Conservation (phyloP, 2,329 filamentous ascomycete genomes). For the Talaromyces sp. region DNA sequence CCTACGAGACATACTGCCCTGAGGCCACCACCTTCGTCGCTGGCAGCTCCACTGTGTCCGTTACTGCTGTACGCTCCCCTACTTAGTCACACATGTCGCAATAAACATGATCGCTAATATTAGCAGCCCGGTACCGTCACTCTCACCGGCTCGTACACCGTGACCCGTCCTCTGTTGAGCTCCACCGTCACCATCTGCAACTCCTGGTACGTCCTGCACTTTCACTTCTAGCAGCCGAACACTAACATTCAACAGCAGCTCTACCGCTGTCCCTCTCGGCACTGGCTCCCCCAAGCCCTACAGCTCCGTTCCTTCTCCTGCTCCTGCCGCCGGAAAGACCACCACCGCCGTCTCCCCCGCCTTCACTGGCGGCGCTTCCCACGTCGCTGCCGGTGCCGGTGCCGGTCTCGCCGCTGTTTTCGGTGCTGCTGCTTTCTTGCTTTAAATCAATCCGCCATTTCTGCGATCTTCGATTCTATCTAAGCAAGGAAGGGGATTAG, state of each 20-base stretch:
- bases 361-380: conserved; percentile 53
- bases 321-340: conserved; percentile 20
- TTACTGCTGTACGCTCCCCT: conserved; percentile 55
- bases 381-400: conserved; percentile 47
- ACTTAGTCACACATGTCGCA: no score
- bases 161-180: conserved; percentile 52
- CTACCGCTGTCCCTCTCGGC: conserved; percentile 12
- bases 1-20: conserved; percentile 71
- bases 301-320: conserved; percentile 25
- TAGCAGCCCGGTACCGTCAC: conserved; percentile 63
- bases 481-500: background rate
- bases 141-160: conserved; percentile 70
- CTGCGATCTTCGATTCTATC: background rate
- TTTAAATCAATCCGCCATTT: conserved; percentile 32
- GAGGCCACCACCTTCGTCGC: conserved; percentile 62
- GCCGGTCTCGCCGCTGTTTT: conserved; percentile 53
- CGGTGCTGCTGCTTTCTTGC: conserved; percentile 48
- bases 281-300: conserved; percentile 11
- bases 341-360: conserved; percentile 18
- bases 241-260: background rate
- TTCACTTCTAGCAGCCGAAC: background rate
- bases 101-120: background rate
- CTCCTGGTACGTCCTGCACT: conserved; percentile 34
- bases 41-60: conserved; percentile 64
- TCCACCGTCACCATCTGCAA: conserved; percentile 51